These are phyloP conservation scores for Mycena rosella DNA, from an alignment of 768 basidiomycete genomes.

Conservation along the genomic window DNA sequence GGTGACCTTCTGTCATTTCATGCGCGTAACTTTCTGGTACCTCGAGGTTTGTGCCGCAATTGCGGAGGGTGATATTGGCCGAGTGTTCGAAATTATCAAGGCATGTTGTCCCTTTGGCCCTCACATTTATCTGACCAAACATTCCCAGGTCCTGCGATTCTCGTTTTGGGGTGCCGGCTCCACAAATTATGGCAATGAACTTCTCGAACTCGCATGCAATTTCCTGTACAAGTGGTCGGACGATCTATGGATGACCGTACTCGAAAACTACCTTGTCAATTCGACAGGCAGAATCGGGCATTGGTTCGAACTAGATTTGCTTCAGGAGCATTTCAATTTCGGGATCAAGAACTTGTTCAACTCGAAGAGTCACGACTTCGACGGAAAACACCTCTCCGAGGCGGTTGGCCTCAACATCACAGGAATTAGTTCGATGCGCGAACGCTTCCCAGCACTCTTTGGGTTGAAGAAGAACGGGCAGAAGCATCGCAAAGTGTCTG, in stretches of 20 bases:
- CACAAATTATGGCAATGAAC: constrained; percentile 37
- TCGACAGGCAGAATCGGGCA: constrained; percentile 21
- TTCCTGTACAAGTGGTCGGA: constrained; percentile 33
- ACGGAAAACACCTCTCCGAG: constrained; percentile 14
- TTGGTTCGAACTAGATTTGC: constrained; percentile 35
- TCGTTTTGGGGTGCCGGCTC: constrained; percentile 37
- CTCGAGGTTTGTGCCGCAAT: constrained; percentile 12
- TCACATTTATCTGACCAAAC: neutral
- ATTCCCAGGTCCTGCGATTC: constrained; percentile 34
- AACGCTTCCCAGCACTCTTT: constrained; percentile 9
- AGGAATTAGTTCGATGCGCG: constrained; percentile 14
- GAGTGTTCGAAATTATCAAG: constrained; percentile 19
- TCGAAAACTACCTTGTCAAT: constrained; percentile 38
- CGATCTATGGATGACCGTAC: constrained; percentile 7
- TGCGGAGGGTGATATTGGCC: constrained; percentile 23
- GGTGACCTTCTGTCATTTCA: neutral
- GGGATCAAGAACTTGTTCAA: constrained; percentile 34
- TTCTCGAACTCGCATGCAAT: constrained; percentile 37
- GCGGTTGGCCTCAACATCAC: constrained; percentile 18
- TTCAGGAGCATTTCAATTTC: constrained; percentile 38
- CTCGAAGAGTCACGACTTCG: constrained; percentile 24
- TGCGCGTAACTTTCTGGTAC: constrained; percentile 22
- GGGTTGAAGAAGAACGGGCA: constrained; percentile 15
- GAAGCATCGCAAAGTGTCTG: neutral
- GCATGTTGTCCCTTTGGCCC: no score